Conservation (phyloP, 179 eudicot species). For the Spergularia azorica region DNA sequence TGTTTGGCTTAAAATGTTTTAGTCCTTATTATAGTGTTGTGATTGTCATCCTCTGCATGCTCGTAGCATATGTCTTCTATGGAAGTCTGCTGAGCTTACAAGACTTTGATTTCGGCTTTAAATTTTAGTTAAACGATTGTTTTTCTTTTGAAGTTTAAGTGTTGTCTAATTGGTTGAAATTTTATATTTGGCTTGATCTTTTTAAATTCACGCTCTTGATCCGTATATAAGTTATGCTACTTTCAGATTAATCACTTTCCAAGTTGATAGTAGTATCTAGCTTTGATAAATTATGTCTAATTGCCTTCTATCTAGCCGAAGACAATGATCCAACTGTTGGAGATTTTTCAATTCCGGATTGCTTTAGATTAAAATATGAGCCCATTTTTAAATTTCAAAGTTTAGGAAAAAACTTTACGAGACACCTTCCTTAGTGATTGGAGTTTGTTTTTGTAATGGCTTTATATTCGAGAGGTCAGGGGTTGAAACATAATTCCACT, state of each 20-base stretch:
- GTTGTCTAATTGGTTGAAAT: background rate
- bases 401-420: background rate
- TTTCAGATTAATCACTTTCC: background rate
- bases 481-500: background rate
- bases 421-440: background rate
- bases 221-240: background rate
- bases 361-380: too few species aligned
- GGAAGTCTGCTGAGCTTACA: background rate
- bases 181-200: background rate
- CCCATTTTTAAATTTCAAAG: too few species aligned
- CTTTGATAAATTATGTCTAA: background rate
- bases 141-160: background rate
- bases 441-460: background rate
- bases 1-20: background rate
- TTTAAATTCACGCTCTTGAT: background rate
- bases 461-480: background rate
- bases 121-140: background rate
- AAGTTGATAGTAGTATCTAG: background rate
- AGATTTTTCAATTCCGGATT: too few species aligned
- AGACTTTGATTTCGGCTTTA: constrained; percentile 1
- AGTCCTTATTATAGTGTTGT: constrained; percentile 13
- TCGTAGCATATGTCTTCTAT: constrained; percentile 5
- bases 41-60: background rate
- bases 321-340: too few species aligned
- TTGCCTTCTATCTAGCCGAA: too few species aligned